Conservation (phyloP, 2,329 filamentous ascomycete species). For the Aschersonia sp. region DNA sequence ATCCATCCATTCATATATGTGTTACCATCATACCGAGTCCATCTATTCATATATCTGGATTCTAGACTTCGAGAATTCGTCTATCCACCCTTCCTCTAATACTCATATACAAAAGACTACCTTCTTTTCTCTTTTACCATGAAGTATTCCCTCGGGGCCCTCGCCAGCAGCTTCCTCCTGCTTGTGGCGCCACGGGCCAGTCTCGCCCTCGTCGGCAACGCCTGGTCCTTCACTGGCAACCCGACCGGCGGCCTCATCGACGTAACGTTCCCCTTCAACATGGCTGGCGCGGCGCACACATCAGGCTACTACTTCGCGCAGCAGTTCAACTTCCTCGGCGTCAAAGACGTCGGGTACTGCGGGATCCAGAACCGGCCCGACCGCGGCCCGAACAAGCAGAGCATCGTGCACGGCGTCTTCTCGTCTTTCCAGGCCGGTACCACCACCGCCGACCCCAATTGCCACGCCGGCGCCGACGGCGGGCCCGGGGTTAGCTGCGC, state of each 20-base stretch:
- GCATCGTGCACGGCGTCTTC: slow-evolving; percentile 8
- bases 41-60: too few relatives aligned
- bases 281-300: slow-evolving; percentile 6
- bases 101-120: too few relatives aligned
- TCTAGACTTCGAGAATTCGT: too few relatives aligned
- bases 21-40: too few relatives aligned
- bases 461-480: slow-evolving; percentile 12
- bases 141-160: too few relatives aligned
- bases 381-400: slow-evolving; percentile 3
- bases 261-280: slow-evolving; percentile 10
- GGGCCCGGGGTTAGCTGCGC: slow-evolving; percentile 11
- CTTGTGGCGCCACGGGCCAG: too few relatives aligned
- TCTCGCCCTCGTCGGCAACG: not conserved
- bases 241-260: slow-evolving; percentile 6
- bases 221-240: slow-evolving; percentile 1
- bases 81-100: too few relatives aligned
- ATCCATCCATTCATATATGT: too few relatives aligned
- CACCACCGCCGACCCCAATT: slow-evolving; percentile 6
- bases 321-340: slow-evolving; percentile 7
- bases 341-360: slow-evolving; percentile 6
- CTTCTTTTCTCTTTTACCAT: too few relatives aligned
- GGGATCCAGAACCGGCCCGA: slow-evolving; percentile 10
- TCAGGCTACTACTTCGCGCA: slow-evolving; percentile 11
- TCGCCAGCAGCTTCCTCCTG: too few relatives aligned
- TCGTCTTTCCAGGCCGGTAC: slow-evolving; percentile 8